Conservation (phyloP, 345 rosid species). For the Salix suchowensis region DNA sequence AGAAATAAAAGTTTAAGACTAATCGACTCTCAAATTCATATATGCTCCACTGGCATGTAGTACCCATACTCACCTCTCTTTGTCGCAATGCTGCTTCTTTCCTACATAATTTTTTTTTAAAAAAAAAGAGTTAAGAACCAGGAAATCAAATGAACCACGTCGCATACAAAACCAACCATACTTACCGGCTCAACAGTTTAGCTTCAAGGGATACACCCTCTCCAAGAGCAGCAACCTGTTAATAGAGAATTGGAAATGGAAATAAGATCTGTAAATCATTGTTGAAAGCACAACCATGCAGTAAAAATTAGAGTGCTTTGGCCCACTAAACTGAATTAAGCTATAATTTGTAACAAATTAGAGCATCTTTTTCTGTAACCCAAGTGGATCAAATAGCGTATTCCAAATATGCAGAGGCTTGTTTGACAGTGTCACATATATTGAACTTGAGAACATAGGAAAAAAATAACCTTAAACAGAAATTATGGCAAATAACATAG, state of each 20-base stretch:
- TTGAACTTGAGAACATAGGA: not conserved
- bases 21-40: not conserved
- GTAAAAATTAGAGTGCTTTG: not conserved
- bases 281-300: not conserved
- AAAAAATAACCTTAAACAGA: not conserved
- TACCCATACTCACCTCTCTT: slow-evolving; percentile 59
- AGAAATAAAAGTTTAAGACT: not conserved
- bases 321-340: not conserved
- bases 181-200: slow-evolving; percentile 79
- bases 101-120: slow-evolving; percentile 35
- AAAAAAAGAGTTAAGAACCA: slow-evolving; percentile 2
- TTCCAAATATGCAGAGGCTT: not conserved
- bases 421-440: not conserved
- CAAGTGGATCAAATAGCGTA: not conserved
- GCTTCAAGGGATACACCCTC: slow-evolving; percentile 97
- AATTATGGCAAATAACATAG: not conserved
- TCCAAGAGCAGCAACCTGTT: slow-evolving; percentile 94
- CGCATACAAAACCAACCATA: slow-evolving; percentile 15
- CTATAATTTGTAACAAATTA: not conserved
- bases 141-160: slow-evolving; percentile 15
- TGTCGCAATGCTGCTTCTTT: slow-evolving; percentile 89
- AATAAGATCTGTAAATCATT: slow-evolving; percentile 1
- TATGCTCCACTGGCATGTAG: not conserved
- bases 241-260: slow-evolving; percentile 7
- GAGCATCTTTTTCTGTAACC: not conserved